phyloP scores from a whole-genome alignment of 2,329 filamentous ascomycete species.

The Periconia digitata region DNA sequence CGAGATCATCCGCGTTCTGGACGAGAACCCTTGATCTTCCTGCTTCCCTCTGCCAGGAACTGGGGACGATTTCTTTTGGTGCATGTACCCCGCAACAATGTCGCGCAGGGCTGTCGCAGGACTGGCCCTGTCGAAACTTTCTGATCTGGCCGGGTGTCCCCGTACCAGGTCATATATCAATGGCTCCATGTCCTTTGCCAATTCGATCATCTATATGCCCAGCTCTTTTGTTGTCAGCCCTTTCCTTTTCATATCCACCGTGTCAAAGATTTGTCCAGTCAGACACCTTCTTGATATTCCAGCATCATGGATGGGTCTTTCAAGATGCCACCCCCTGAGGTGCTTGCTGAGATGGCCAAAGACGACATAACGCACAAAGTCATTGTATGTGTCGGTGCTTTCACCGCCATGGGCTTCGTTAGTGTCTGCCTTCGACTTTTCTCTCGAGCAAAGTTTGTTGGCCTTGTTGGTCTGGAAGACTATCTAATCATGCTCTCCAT shows the following conservation, averaged over 20 bases:
- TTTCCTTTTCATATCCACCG: background rate
- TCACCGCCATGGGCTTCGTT: constrained; percentile 4
- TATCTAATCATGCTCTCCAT: constrained; percentile 9
- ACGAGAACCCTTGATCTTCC: background rate
- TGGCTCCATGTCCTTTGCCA: background rate
- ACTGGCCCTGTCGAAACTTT: background rate
- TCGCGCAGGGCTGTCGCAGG: background rate
- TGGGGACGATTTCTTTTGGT: background rate
- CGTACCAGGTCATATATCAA: background rate
- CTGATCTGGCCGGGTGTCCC: no score
- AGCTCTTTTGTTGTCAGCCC: background rate
- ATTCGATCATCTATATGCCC: background rate
- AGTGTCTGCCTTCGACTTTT: constrained; percentile 8
- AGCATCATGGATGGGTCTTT: background rate
- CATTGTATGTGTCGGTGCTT: constrained; percentile 5
- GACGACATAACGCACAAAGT: constrained; percentile 8
- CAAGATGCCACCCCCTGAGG: constrained; percentile 9
- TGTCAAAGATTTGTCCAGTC: no score
- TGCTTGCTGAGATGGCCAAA: constrained; percentile 7
- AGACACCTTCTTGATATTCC: background rate
- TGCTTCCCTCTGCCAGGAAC: background rate
- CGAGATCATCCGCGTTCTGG: background rate
- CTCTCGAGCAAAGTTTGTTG: background rate
- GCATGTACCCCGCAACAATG: background rate
- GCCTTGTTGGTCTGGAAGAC: constrained; percentile 4